phyloP scores from a whole-genome alignment of 352 stramenopile genomes.

The Pythium pyrilobum region DNA sequence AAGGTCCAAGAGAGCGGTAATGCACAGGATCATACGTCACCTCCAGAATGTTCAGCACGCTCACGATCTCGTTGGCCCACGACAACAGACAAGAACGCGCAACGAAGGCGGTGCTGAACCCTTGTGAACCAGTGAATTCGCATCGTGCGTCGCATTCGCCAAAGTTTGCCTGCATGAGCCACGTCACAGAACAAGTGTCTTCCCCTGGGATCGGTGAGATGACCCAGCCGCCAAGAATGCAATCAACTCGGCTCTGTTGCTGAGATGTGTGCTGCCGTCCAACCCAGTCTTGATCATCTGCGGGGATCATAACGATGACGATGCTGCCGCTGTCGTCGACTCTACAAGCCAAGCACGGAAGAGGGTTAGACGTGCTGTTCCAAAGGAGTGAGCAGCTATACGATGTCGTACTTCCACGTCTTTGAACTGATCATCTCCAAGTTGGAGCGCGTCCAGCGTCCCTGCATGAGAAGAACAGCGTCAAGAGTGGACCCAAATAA shows the following conservation, averaged over 20 bases:
- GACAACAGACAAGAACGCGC: conserved; percentile 33
- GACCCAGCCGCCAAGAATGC: conserved; percentile 62
- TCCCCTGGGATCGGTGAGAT: conserved; percentile 53
- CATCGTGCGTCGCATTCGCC: conserved; percentile 40
- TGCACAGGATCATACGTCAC: conserved; percentile 40
- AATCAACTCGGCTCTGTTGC: conserved; percentile 36
- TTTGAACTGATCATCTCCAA: conserved; percentile 61
- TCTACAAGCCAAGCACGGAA: conserved; percentile 17
- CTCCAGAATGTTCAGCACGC: conserved; percentile 40
- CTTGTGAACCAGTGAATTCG: conserved; percentile 53
- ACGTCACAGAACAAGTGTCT: conserved; percentile 62
- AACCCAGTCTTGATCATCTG: conserved; percentile 31
- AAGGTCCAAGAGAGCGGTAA: conserved; percentile 46
- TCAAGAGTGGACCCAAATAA: no score
- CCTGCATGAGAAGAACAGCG: neutral
- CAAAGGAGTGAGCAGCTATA: no score
- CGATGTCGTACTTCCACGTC: conserved; percentile 50
- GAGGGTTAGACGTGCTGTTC: no score
- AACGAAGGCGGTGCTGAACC: conserved; percentile 22
- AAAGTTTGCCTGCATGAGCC: conserved; percentile 81
- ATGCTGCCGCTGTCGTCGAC: conserved; percentile 65
- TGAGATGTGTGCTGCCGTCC: neutral
- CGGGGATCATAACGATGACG: conserved; percentile 61
- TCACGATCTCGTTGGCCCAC: conserved; percentile 51
- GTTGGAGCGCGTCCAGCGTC: conserved; percentile 27